Percentiles rank a stretch among this genome's conserved stretches.
Evolutionary conservation across 768 basidiomycete species (phyloP).

Genomic region (Lactarius vividus): DNA sequence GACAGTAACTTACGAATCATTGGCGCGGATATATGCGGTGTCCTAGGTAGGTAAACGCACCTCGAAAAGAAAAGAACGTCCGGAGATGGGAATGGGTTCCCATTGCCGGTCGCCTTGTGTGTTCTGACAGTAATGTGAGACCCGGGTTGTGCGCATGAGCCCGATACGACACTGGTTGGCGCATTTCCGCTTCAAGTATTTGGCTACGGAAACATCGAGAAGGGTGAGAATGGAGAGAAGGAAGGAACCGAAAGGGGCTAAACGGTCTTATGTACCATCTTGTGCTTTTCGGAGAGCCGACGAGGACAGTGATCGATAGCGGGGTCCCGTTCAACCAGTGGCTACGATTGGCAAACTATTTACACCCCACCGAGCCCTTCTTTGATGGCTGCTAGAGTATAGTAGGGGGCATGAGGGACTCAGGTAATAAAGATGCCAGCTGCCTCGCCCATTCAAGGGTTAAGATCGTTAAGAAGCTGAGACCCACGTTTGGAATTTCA

Average conservation of each 20-base stretch:
- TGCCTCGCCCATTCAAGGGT: too few species aligned
- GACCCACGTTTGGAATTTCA: background rate
- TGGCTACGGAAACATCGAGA: slow-evolving; percentile 84
- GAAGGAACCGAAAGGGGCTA: background rate
- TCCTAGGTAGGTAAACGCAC: background rate
- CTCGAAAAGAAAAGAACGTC: background rate
- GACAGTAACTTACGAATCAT: background rate
- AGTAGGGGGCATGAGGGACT: too few species aligned
- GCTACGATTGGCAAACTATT: background rate
- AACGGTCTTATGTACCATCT: background rate
- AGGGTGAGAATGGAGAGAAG: slow-evolving; percentile 61
- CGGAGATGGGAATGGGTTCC: too few species aligned
- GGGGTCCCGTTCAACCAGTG: background rate
- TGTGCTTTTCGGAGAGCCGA: background rate
- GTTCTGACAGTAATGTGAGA: background rate
- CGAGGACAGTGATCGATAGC: background rate
- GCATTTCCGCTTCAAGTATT: slow-evolving; percentile 55
- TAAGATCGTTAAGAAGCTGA: background rate
- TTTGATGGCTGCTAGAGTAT: too few species aligned
- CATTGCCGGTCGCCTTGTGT: too few species aligned
- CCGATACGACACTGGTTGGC: slow-evolving; percentile 24
- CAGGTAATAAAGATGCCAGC: too few species aligned
- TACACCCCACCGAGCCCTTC: too few species aligned
- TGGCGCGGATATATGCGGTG: background rate
- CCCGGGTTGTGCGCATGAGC: background rate